These are phyloP conservation scores for Rhazya stricta DNA, from an alignment of 257 asterid genomes.

Conservation along the genomic window DNA sequence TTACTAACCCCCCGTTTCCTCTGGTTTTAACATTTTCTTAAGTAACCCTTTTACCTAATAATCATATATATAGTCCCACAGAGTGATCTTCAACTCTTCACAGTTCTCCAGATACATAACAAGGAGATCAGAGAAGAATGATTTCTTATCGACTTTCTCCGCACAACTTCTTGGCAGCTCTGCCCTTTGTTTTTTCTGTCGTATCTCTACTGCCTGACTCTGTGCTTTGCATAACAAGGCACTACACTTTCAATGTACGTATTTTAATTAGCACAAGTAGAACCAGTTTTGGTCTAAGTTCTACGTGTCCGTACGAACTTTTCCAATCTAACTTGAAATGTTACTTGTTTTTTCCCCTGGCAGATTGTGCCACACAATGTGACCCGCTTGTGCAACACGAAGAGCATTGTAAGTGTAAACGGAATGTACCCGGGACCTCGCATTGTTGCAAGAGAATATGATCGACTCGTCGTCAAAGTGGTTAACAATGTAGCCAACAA, in stretches of 20 bases:
- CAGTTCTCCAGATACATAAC: neutral
- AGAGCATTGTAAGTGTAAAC: slow-evolving; percentile 53
- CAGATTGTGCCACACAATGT: slow-evolving; percentile 54
- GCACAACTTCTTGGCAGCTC: slow-evolving; percentile 21
- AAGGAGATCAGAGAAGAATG: slow-evolving; percentile 6
- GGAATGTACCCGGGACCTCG: slow-evolving; percentile 62
- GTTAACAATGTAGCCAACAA: slow-evolving; percentile 49
- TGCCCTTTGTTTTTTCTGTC: slow-evolving; percentile 24
- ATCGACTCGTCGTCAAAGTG: slow-evolving; percentile 50
- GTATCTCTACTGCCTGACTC: slow-evolving; percentile 35
- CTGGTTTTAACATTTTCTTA: neutral
- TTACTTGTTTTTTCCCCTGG: slow-evolving; percentile 4
- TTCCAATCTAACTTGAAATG: neutral
- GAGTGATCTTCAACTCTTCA: neutral
- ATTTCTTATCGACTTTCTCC: slow-evolving; percentile 10
- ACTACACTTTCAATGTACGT: slow-evolving; percentile 60
- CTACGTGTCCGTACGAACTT: neutral
- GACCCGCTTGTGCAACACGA: slow-evolving; percentile 54
- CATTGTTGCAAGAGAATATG: slow-evolving; percentile 59
- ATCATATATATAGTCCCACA: slow-evolving; percentile 25
- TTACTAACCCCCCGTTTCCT: neutral
- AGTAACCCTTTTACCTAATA: slow-evolving; percentile 34
- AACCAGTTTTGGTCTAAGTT: neutral
- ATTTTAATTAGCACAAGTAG: neutral
- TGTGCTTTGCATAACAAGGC: slow-evolving; percentile 38